Evolutionary conservation across 148 eudicot genomes (phyloP).

Genomic region (Limonium bicolor): DNA sequence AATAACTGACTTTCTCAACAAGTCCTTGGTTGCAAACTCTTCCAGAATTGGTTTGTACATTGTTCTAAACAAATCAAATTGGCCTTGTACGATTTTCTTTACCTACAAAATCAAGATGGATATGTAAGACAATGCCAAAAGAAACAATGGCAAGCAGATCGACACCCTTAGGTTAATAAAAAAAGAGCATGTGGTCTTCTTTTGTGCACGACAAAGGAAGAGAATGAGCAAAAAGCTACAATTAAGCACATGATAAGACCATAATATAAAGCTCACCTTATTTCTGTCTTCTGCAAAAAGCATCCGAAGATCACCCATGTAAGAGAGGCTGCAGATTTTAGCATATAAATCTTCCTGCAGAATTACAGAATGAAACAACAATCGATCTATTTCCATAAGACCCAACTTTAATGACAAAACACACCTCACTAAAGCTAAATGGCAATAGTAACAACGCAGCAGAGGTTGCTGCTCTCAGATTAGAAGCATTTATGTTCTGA

Average conservation of each 20-base stretch:
- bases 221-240: too few species aligned
- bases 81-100: slow-evolving; percentile 81
- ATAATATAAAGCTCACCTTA: slow-evolving; percentile 37
- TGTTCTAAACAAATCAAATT: slow-evolving; percentile 49
- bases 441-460: slow-evolving; percentile 80
- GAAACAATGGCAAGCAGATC: too few species aligned
- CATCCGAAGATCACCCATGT: slow-evolving; percentile 90
- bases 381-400: too few species aligned
- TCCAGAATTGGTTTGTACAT: slow-evolving; percentile 69
- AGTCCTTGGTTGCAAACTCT: slow-evolving; percentile 51
- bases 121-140: too few species aligned
- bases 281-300: slow-evolving; percentile 88
- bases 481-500: slow-evolving; percentile 33
- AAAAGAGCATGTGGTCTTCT: too few species aligned
- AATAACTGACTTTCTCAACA: slow-evolving; percentile 36
- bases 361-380: slow-evolving; percentile 4
- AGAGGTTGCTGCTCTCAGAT: slow-evolving; percentile 75
- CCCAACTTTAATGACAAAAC: slow-evolving; percentile 9
- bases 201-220: too few species aligned
- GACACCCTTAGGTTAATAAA: background rate
- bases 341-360: slow-evolving; percentile 70
- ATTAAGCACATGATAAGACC: background rate
- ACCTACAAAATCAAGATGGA: slow-evolving; percentile 33
- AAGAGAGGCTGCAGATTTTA: slow-evolving; percentile 84
- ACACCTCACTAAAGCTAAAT: slow-evolving; percentile 63